Evolutionary conservation across 148 eudicot genomes (phyloP).

Genomic region (Diospyros kaki): DNA sequence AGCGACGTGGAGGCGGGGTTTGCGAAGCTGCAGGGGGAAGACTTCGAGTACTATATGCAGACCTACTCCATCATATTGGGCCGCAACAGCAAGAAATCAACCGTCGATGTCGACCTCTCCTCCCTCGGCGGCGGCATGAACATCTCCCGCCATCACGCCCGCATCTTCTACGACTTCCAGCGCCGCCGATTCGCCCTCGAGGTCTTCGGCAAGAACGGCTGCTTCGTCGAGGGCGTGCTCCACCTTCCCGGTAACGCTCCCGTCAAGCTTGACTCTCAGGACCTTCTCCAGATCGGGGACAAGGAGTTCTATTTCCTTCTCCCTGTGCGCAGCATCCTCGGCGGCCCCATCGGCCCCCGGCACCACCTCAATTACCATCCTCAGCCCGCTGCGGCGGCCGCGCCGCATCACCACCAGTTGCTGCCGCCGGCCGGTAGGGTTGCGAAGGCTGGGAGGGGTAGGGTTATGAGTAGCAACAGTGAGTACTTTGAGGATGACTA

Average conservation of each 20-base stretch:
- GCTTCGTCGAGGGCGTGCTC: constrained; percentile 79
- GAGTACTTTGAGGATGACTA: constrained; percentile 38
- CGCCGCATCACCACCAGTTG: constrained; percentile 10
- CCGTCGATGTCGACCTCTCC: constrained; percentile 89
- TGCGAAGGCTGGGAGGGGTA: constrained; percentile 14
- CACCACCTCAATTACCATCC: constrained; percentile 25
- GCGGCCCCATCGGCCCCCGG: constrained; percentile 47
- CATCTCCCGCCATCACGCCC: constrained; percentile 96
- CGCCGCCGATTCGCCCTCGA: constrained; percentile 91
- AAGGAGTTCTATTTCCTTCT: constrained; percentile 85
- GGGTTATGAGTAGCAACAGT: constrained; percentile 27
- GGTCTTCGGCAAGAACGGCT: constrained; percentile 92
- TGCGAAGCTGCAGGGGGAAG: constrained; percentile 94
- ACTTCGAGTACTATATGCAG: constrained; percentile 98
- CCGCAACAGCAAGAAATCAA: constrained; percentile 77
- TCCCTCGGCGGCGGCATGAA: constrained; percentile 96
- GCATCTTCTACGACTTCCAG: constrained; percentile 92
- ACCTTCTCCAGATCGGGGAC: constrained; percentile 83
- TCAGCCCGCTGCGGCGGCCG: constrained; percentile 7
- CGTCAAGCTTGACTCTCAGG: constrained; percentile 83
- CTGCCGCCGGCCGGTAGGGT: constrained; percentile 22
- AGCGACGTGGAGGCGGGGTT: constrained; percentile 92
- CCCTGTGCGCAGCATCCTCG: constrained; percentile 69
- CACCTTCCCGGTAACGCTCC: constrained; percentile 83
- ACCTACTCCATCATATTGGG: constrained; percentile 89